phyloP scores from a whole-genome alignment of 768 basidiomycete genomes.

The Boletellus sp. region DNA sequence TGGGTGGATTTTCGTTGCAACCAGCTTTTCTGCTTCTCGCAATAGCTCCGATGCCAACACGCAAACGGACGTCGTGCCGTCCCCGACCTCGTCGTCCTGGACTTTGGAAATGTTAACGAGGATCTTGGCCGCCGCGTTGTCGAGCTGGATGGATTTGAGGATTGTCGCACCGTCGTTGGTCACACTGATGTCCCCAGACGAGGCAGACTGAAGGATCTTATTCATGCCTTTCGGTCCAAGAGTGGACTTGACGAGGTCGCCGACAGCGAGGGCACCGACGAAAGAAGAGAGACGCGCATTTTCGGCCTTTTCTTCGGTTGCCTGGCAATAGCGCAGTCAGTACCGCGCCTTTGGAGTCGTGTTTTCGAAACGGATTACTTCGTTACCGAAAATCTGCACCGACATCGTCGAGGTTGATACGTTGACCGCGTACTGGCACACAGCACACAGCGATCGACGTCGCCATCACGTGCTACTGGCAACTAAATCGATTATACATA shows the following conservation, averaged over 20 bases:
- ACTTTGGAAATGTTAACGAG: conserved; percentile 99
- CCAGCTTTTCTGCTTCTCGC: conserved; percentile 93
- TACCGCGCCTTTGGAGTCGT: background rate
- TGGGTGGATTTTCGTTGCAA: conserved; percentile 90
- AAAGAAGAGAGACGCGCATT: conserved; percentile 98
- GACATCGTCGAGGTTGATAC: conserved; percentile 40
- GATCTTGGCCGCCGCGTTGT: conserved; percentile 99
- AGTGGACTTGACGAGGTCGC: conserved; percentile 98
- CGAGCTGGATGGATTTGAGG: conserved; percentile 93
- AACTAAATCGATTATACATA: no score
- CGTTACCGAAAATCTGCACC: conserved; percentile 67
- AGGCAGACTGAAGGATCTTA: conserved; percentile 94
- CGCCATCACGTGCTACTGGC: no score
- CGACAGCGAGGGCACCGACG: conserved; percentile 94
- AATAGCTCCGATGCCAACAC: conserved; percentile 90
- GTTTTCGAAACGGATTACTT: conserved; percentile 35
- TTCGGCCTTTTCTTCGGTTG: conserved; percentile 93
- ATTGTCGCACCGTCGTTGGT: conserved; percentile 99
- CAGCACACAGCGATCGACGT: no score
- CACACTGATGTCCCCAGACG: conserved; percentile 89
- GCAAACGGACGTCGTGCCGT: conserved; percentile 89
- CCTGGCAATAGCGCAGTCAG: conserved; percentile 39
- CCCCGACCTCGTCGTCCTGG: conserved; percentile 99
- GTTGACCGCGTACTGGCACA: no score
- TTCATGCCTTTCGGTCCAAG: conserved; percentile 99